phyloP scores from a whole-genome alignment of 768 basidiomycete species.

The Auricularia sp. region DNA sequence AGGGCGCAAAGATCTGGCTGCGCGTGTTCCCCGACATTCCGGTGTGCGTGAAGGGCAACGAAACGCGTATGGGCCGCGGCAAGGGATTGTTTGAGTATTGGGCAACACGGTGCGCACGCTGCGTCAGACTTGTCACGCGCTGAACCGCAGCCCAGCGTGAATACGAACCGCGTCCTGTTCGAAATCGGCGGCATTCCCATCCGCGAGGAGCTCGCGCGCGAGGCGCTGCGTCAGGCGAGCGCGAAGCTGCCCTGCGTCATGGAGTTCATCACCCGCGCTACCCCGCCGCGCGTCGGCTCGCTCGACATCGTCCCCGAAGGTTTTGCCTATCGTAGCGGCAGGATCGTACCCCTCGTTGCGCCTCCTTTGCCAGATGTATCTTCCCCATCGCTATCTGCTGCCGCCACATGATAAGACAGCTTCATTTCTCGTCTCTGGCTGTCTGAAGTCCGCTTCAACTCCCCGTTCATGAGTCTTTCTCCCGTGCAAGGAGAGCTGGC shows the following conservation, averaged over 20 bases:
- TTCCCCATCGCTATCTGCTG: too few species aligned
- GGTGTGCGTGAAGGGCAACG: slow-evolving; percentile 98
- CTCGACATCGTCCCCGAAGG: slow-evolving; percentile 32
- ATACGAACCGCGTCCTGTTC: slow-evolving; percentile 83
- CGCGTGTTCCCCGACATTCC: slow-evolving; percentile 95
- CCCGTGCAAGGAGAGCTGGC: too few species aligned
- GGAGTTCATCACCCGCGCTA: slow-evolving; percentile 67
- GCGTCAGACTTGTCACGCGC: slow-evolving; percentile 1
- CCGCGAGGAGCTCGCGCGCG: slow-evolving; percentile 84
- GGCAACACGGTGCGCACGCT: slow-evolving; percentile 67
- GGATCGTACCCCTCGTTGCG: background rate
- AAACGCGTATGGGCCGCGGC: slow-evolving; percentile 99
- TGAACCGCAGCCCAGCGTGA: slow-evolving; percentile 20
- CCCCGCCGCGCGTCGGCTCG: slow-evolving; percentile 68
- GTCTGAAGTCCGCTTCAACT: too few species aligned
- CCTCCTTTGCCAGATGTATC: background rate
- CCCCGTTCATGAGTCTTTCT: too few species aligned
- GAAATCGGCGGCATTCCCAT: slow-evolving; percentile 88
- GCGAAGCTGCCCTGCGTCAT: slow-evolving; percentile 79
- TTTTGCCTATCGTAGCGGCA: background rate
- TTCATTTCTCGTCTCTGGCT: too few species aligned
- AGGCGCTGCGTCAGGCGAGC: slow-evolving; percentile 82
- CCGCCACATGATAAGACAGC: too few species aligned
- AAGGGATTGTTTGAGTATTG: slow-evolving; percentile 97
- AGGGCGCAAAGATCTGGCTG: slow-evolving; percentile 78